Percentiles rank a stretch among this genome's conserved stretches.
Evolutionary conservation across 306 rosid genomes (phyloP).

Genomic region (Citrullus mucosospermus): DNA sequence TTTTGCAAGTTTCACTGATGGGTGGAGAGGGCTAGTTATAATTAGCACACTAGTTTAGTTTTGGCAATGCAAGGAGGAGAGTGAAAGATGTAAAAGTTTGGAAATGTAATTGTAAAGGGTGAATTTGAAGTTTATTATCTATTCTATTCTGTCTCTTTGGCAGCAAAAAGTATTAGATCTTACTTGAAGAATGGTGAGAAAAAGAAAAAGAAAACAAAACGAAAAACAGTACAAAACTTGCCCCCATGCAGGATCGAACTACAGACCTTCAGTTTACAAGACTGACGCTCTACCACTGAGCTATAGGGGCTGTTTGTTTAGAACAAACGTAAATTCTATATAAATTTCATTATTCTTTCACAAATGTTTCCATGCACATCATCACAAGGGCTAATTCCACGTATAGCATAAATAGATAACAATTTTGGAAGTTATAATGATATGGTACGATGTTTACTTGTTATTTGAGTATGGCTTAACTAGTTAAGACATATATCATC

Average conservation of each 20-base stretch:
- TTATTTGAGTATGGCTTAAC: no score
- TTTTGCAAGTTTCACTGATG: background rate
- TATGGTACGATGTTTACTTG: background rate
- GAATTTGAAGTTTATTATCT: background rate
- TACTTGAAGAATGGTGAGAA: background rate
- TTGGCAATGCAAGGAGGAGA: background rate
- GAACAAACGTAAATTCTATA: no score
- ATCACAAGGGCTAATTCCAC: background rate
- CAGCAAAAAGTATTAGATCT: background rate
- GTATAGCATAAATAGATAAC: background rate
- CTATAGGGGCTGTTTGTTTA: background rate
- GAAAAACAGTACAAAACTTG: background rate
- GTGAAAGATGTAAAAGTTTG: background rate
- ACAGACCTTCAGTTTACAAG: slow-evolving; percentile 10
- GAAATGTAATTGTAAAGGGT: background rate
- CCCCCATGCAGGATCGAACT: slow-evolving; percentile 8
- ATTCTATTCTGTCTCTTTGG: background rate
- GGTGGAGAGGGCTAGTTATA: background rate
- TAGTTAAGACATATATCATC: no score
- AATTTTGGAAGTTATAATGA: background rate
- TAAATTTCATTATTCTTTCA: no score
- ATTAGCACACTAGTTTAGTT: background rate
- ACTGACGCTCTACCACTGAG: slow-evolving; percentile 13
- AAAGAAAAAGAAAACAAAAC: background rate
- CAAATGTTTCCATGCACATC: no score